Conservation (phyloP, 805 yeast genomes). For the Metschnikowia cubensis region DNA sequence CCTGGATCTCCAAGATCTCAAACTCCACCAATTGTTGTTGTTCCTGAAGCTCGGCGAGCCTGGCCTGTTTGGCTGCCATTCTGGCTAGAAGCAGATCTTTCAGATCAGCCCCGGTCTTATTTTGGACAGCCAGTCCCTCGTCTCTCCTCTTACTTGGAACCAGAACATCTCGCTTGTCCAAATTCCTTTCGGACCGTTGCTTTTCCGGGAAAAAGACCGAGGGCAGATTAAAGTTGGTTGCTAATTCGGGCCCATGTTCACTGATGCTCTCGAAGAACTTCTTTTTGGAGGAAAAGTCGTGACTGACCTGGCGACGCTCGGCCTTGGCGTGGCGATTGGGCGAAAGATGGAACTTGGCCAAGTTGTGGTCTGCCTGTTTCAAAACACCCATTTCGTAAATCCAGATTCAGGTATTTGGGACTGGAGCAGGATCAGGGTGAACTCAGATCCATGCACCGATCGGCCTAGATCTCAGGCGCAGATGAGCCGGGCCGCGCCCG, state of each 20-base stretch:
- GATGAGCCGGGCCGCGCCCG: neutral
- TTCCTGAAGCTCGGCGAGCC: slow-evolving; percentile 46
- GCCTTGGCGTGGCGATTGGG: slow-evolving; percentile 1
- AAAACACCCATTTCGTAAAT: neutral
- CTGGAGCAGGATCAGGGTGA: no score
- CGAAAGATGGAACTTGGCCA: slow-evolving; percentile 10
- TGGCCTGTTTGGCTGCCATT: slow-evolving; percentile 51
- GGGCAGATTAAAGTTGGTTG: neutral
- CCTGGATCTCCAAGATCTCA: slow-evolving; percentile 30
- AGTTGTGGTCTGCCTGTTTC: neutral
- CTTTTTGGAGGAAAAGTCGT: slow-evolving; percentile 1
- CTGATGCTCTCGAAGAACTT: slow-evolving; percentile 1
- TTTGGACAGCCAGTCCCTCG: no score
- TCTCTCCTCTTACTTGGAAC: no score
- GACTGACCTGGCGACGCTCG: slow-evolving; percentile 2
- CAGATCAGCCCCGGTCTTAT: no score
- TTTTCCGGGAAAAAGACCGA: neutral
- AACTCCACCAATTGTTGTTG: slow-evolving; percentile 30
- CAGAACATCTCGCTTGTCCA: neutral
- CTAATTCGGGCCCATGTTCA: neutral
- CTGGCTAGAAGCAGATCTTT: slow-evolving; percentile 12
- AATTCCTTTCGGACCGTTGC: neutral
- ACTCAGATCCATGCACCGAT: neutral
- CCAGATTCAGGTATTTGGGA: neutral
- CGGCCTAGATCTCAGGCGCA: neutral